These are phyloP conservation scores for Serendipita sp. DNA, from an alignment of 768 basidiomycete genomes.

Conservation along the genomic window DNA sequence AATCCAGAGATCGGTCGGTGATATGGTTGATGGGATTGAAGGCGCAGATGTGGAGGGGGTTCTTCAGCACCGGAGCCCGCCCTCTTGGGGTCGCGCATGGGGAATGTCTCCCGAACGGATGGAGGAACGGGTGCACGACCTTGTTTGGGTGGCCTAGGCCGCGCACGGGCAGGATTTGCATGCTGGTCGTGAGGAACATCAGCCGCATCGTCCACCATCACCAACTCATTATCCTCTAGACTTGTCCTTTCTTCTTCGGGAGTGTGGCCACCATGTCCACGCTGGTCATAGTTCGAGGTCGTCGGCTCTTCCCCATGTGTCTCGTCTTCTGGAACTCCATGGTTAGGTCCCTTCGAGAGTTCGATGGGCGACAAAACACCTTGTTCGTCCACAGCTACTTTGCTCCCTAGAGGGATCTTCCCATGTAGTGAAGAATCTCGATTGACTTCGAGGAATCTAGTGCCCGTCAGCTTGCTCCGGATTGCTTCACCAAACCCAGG, in stretches of 20 bases:
- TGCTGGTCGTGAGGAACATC: neutral
- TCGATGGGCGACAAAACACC: constrained; percentile 31
- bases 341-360: constrained; percentile 7
- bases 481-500: constrained; percentile 26
- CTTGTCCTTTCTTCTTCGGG: neutral
- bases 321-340: neutral
- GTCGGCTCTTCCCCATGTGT: neutral
- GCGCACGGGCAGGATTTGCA: constrained; percentile 2
- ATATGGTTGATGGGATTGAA: constrained; percentile 53
- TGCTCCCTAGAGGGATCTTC: constrained; percentile 44
- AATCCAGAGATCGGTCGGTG: constrained; percentile 60
- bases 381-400: constrained; percentile 33
- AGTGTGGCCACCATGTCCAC: neutral
- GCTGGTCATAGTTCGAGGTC: neutral
- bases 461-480: constrained; percentile 44
- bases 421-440: constrained; percentile 40
- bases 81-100: constrained; percentile 7
- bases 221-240: neutral
- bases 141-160: constrained; percentile 6
- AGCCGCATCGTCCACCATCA: constrained; percentile 7
- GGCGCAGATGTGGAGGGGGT: constrained; percentile 43
- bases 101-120: constrained; percentile 8
- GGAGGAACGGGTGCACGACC: neutral
- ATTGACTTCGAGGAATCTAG: constrained; percentile 57
- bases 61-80: constrained; percentile 14